These are phyloP conservation scores for Candida hispaniensis DNA, from an alignment of 805 yeast genomes.

Conservation along the genomic window DNA sequence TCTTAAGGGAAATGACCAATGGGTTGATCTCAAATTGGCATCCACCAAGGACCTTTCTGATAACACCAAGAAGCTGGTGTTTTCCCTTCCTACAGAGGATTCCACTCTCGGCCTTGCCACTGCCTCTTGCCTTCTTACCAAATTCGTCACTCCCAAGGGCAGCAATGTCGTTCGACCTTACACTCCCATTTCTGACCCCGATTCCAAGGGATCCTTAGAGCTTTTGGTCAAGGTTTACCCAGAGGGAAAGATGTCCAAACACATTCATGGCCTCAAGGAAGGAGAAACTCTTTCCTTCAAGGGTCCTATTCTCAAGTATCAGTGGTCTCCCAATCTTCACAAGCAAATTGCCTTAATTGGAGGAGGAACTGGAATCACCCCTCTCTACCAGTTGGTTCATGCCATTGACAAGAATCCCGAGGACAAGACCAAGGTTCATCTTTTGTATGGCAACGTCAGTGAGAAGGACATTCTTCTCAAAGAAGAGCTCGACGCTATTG, in stretches of 20 bases:
- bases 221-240: conserved; percentile 78
- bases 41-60: conserved; percentile 23
- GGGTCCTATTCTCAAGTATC: conserved; percentile 90
- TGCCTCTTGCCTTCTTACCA: conserved; percentile 74
- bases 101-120: conserved; percentile 63
- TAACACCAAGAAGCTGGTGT: conserved; percentile 51
- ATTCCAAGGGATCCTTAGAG: conserved; percentile 62
- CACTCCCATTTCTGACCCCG: conserved; percentile 72
- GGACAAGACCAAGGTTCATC: conserved; percentile 80
- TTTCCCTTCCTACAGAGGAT: conserved; percentile 57
- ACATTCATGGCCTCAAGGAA: conserved; percentile 56
- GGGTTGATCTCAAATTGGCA: conserved; percentile 25
- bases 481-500: conserved; percentile 62
- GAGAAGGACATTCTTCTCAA: conserved; percentile 73
- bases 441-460: conserved; percentile 71
- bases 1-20: conserved; percentile 23
- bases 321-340: conserved; percentile 79
- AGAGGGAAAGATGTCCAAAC: conserved; percentile 72
- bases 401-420: conserved; percentile 66
- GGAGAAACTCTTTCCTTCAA: conserved; percentile 81
- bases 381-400: conserved; percentile 78
- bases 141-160: conserved; percentile 69
- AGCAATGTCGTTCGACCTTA: conserved; percentile 68
- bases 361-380: conserved; percentile 97
- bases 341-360: conserved; percentile 74